Base-by-base conservation (phyloP, 2,329 filamentous ascomycete species). In the Aschersonia sp. region DNA sequence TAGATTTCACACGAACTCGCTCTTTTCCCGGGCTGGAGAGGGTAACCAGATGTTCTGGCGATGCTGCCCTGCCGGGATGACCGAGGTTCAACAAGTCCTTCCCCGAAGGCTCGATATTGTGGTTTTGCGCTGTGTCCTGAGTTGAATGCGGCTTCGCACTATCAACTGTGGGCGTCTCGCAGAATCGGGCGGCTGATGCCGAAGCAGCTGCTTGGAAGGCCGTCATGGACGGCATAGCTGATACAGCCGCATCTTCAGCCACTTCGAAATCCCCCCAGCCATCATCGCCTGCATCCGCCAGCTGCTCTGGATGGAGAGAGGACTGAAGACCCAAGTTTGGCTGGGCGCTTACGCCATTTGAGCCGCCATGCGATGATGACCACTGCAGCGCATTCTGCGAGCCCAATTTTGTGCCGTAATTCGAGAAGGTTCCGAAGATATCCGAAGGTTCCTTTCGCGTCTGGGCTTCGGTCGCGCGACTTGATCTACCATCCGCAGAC, bases 181-280 rank as follows among this genome's bases (percentile, higher is more conserved):
- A 22, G 22, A 22, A 22, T 2, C 22, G 22, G 22, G 4, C 22
- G 22, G 22, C 22, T 22, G 22, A 22, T 22, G 22, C 22, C 22
- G 22, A 37, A 37, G 35, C 8, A 9, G 4, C 35, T 37, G 41
- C 22, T n/a, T 29, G 30, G 6, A 41, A 42, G 10, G 43, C 14
- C 47, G 47, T 22, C 32, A 22, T 40, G 44, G 40, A 40, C 30
- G 47, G 5, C 41, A 31, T 7, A 30, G 30, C 6, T 30, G 40
- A 8, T 43, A 46, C n/a, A 41, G 32, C 5, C 41, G 30, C 32
- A 2, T 52, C 59, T 39, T 70, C 63, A 12, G 76, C 77, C 43
- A 73, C 70, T 59, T 83, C 79, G 55, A 84, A 84, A 48, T 83
- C 80, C 1, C 81, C 81, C 74, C 81, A 84, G 31, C 71, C 76